A percentile compares a stretch with the other conserved stretches of the same genome.
phyloP scores from a whole-genome alignment of 1,284 basidiomycete genomes.

The Xerocomus minutiporus region DNA sequence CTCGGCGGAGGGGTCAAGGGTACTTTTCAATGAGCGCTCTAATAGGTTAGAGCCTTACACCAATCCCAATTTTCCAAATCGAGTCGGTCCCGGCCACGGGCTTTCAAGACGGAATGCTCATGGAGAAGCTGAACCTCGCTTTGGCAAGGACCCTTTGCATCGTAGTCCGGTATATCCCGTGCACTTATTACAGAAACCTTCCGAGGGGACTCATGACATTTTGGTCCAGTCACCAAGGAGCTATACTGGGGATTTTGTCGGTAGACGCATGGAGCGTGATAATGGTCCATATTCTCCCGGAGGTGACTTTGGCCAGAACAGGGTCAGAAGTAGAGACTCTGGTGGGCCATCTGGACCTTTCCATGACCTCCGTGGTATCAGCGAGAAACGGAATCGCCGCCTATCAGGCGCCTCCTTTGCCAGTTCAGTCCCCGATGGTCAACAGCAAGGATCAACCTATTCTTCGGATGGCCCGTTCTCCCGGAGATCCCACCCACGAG shows the following conservation, averaged over 20 bases:
- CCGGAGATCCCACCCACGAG: constrained; percentile 23
- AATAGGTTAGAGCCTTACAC: constrained; percentile 79
- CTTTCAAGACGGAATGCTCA: constrained; percentile 41
- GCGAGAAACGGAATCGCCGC: constrained; percentile 27
- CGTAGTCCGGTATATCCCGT: constrained; percentile 39
- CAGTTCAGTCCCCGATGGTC: constrained; percentile 25
- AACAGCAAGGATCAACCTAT: constrained; percentile 20
- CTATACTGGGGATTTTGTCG: constrained; percentile 15
- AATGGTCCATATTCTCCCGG: constrained; percentile 5
- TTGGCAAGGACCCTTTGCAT: constrained; percentile 43
- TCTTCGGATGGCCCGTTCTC: constrained; percentile 24
- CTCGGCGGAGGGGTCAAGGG: constrained; percentile 53
- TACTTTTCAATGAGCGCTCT: constrained; percentile 87
- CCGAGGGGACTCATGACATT: constrained; percentile 16
- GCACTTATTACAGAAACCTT: constrained; percentile 49
- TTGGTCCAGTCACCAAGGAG: constrained; percentile 17
- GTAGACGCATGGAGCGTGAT: constrained; percentile 23
- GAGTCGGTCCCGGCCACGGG: constrained; percentile 32
- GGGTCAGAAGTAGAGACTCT: constrained; percentile 18
- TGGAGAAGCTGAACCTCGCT: constrained; percentile 46
- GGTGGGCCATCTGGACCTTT: constrained; percentile 9
- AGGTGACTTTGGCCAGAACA: constrained; percentile 22
- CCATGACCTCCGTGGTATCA: constrained; percentile 17
- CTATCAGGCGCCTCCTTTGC: constrained; percentile 27
- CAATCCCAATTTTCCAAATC: constrained; percentile 35